Evolutionary conservation across 2,329 filamentous ascomycete species (phyloP).

Genomic region (Mollisiaceae sp.): DNA sequence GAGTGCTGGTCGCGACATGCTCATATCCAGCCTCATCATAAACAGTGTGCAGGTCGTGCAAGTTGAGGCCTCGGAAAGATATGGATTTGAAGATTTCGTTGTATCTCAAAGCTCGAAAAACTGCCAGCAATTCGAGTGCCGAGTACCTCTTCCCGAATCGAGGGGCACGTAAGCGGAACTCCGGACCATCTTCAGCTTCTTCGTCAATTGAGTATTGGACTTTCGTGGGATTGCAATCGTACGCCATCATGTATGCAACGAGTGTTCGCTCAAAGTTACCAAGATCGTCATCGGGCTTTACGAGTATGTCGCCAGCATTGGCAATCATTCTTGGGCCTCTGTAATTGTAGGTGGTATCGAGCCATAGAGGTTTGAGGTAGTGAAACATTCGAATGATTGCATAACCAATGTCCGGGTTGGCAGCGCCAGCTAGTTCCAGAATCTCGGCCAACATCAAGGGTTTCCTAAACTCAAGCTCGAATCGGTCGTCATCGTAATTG

Average conservation of each 20-base stretch:
- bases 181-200: conserved; percentile 68
- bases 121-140: conserved; percentile 67
- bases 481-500: conserved; percentile 66
- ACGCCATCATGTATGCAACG: conserved; percentile 72
- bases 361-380: conserved; percentile 69
- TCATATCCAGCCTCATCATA: conserved; percentile 65
- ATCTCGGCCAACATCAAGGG: conserved; percentile 60
- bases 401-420: conserved; percentile 67
- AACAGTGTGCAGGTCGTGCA: conserved; percentile 68
- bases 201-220: conserved; percentile 67
- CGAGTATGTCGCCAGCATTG: conserved; percentile 48
- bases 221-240: conserved; percentile 66
- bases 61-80: conserved; percentile 66
- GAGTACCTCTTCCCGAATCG: conserved; percentile 60
- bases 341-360: conserved; percentile 65
- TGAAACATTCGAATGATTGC: conserved; percentile 65
- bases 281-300: conserved; percentile 59
- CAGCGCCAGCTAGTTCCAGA: conserved; percentile 66
- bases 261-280: conserved; percentile 69
- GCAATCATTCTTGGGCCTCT: conserved; percentile 61
- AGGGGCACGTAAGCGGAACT: conserved; percentile 67
- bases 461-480: conserved; percentile 67
- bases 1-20: conserved; percentile 63
- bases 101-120: conserved; percentile 72
- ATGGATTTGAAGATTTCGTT: conserved; percentile 72